Evolutionary conservation across 331 rosid genomes (phyloP), one percentile per base, ranked within the genome.

Genomic region (Phaseolus coccineus): DNA sequence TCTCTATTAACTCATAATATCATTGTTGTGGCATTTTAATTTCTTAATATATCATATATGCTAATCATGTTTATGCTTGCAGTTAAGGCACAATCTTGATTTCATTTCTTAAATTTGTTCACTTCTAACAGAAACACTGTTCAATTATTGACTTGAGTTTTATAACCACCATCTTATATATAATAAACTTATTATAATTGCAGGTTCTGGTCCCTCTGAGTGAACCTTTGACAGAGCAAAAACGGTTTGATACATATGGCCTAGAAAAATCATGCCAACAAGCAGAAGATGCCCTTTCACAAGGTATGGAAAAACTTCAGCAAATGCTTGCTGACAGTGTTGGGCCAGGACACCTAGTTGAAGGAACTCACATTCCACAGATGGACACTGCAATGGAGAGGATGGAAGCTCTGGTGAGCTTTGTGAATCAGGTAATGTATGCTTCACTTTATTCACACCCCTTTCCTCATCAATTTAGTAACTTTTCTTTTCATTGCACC

Each of bases 221-320:
- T 35, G 87, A 87, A 22, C 90, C 93, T 19, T 59, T 93, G 90
- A 82, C 97, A 40, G 93, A 91, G 5, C 87, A 88, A 19, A 97
- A 95, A 77, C 31, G 64, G 62, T n/a, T 79, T 9, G 94, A 87
- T 44, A 87, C 91, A 2, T 11, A 9, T 68, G 88, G 85, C 70
- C 99, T 95, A 69, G 79, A 55, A 76, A 88, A 90, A 73, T 89
- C 98, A 33, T 95, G 98, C 80, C 89, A 86, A 75, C 99, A 95
- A 84, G 98, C 96, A 73, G 99, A 95, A 87, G 99, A 95, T 72
- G 99, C 99, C 25, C 92, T 95, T 71, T 81, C 91, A n/a, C 97
- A 91, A 84, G 99, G 99, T 25, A 90, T 90, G 96, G 94, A 91
- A 15, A 95, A 89, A 80, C 97, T 95, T 61, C 94, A 90, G 81